Base-by-base conservation (phyloP, 2,329 filamentous ascomycete species). In the Ceratocystis harringtonii region DNA sequence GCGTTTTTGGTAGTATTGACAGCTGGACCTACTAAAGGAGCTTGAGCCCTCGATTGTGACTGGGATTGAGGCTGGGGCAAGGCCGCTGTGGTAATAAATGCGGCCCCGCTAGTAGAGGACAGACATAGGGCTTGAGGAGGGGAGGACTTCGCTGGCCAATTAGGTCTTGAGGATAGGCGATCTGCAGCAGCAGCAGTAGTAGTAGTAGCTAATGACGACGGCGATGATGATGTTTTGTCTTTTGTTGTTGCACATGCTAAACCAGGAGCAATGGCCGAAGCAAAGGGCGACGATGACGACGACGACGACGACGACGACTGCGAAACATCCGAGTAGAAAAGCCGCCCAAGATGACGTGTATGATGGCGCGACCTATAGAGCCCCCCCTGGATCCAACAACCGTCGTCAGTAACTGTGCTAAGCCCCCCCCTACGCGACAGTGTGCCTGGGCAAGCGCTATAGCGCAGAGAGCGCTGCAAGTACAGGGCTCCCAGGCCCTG, bases 1-100 rank as follows among this genome's bases (percentile, higher is more conserved):
- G 12, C 32, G 28, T 3, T 32, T 30, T 30, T n/a, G n/a, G 3
- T 30, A 58, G 7, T 32, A 58, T 30, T n/a, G 30, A n/a, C 52
- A 58, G 28, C 52, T 28, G 52, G 22, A 17, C 22, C 52, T 57
- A 32, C 52, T 58, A 58, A 58, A 58, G 52, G 44, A 62, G 61
- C 41, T 64, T 64, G 58, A 61, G 41, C 30, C 32, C 58, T 55
- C 45, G 44, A 3, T 48, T 41, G 55, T n/a, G 28, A 30, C 52
- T 32, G 45, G 45, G 22, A n/a, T 22, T 50, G 45, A 8, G 45
- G 6, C 5, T 50, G 52, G 28, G 52, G 52, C 52, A 17, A 3
- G 5, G 52, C 52, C 28, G 17, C 28, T 58, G 52, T n/a, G 32
- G 52, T 58, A 22, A 36, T 19, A 3, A 58, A 32, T 32, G 52